A percentile compares a stretch with the other conserved stretches of the same genome.
These are phyloP conservation scores for Toxoplasma gondii DNA, from an alignment of 169 alveolate species.

Conservation along the genomic window DNA sequence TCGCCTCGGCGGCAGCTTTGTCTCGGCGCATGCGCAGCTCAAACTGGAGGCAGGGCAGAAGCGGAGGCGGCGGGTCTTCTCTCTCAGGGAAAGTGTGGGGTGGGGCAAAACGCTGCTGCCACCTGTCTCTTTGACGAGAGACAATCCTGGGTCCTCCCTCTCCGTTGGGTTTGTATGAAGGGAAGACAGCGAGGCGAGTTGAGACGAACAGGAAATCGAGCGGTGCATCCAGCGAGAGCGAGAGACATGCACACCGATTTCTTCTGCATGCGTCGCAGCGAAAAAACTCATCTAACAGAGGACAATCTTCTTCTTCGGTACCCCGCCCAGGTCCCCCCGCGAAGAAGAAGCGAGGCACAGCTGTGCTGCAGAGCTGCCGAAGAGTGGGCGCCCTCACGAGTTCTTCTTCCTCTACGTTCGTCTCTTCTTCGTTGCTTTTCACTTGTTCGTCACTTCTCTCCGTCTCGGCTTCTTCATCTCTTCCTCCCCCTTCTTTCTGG, in stretches of 20 bases:
- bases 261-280: background rate
- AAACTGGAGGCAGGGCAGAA: background rate
- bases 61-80: background rate
- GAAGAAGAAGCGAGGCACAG: background rate
- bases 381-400: background rate
- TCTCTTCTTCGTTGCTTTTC: background rate
- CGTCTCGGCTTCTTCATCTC: background rate
- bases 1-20: background rate
- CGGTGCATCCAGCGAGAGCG: constrained; percentile 8
- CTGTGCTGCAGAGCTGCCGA: constrained; percentile 4
- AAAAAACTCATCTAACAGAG: background rate
- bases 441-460: background rate
- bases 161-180: background rate
- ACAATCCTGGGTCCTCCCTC: background rate
- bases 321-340: background rate
- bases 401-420: background rate
- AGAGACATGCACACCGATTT: background rate
- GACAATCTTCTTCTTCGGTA: background rate
- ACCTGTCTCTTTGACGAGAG: no score
- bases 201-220: background rate
- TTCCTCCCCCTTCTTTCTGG: background rate
- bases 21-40: background rate
- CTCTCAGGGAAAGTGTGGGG: background rate
- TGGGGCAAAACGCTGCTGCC: background rate
- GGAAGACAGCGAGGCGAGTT: background rate